phyloP scores from a whole-genome alignment of 2,329 filamentous ascomycete genomes.

The Fusarium odoratissimum region DNA sequence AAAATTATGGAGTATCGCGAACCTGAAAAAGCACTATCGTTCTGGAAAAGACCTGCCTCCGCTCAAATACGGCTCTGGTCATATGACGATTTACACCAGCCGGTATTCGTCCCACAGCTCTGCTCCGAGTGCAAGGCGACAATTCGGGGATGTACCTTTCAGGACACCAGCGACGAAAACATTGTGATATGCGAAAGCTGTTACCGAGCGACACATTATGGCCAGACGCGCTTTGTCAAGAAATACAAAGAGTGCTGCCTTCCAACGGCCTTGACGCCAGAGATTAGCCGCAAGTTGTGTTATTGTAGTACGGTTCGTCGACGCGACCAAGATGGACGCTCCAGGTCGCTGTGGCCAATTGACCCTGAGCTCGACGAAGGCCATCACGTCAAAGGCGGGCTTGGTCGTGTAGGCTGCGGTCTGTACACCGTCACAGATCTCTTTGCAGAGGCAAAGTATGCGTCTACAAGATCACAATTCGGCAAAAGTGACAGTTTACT shows the following conservation, averaged over 20 bases:
- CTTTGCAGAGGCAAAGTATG: slow-evolving; percentile 43
- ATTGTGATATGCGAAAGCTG: slow-evolving; percentile 50
- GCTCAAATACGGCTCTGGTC: slow-evolving; percentile 40
- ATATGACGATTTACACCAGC: slow-evolving; percentile 19
- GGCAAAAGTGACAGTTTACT: slow-evolving; percentile 18
- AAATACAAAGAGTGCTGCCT: slow-evolving; percentile 51
- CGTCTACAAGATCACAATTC: slow-evolving; percentile 13
- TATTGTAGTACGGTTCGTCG: slow-evolving; percentile 36
- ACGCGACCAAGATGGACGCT: slow-evolving; percentile 32
- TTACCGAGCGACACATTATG: slow-evolving; percentile 47
- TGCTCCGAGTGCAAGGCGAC: slow-evolving; percentile 35
- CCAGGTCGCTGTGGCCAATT: slow-evolving; percentile 35
- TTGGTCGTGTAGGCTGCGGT: slow-evolving; percentile 6
- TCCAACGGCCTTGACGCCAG: slow-evolving; percentile 38
- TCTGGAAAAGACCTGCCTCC: slow-evolving; percentile 43
- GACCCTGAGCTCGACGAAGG: background rate
- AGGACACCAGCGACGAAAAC: slow-evolving; percentile 5
- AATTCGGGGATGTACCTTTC: slow-evolving; percentile 45
- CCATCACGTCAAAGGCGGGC: slow-evolving; percentile 23
- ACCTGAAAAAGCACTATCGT: slow-evolving; percentile 30
- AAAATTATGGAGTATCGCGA: slow-evolving; percentile 52
- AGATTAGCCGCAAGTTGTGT: slow-evolving; percentile 43
- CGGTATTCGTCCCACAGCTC: slow-evolving; percentile 31
- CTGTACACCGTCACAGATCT: slow-evolving; percentile 24
- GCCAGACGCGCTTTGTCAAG: slow-evolving; percentile 45